Evolutionary conservation across 192 early-diverging fungal species (phyloP).

Genomic region (Funneliformis geosporum): DNA sequence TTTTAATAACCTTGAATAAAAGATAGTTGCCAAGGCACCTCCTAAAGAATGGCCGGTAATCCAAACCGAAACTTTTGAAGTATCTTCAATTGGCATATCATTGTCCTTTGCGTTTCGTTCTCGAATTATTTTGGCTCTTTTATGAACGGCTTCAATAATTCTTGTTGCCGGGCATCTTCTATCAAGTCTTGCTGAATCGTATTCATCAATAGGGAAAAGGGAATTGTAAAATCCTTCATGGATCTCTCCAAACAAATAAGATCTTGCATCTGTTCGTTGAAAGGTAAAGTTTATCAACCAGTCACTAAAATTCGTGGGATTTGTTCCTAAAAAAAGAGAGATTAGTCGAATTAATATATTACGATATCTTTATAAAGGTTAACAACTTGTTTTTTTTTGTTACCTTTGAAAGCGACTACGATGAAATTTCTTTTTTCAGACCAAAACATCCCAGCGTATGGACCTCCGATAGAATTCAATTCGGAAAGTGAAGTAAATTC

Average conservation of each 20-base stretch:
- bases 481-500: constrained; percentile 50
- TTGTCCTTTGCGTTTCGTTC: constrained; percentile 12
- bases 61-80: constrained; percentile 46
- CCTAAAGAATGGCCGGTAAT: constrained; percentile 58
- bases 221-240: constrained; percentile 57
- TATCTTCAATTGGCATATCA: not conserved
- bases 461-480: constrained; percentile 51
- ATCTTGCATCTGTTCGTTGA: constrained; percentile 50
- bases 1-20: constrained; percentile 49
- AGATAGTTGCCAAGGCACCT: constrained; percentile 46
- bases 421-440: constrained; percentile 44
- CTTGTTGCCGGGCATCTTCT: constrained; percentile 46
- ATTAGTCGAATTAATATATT: no score
- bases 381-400: no score
- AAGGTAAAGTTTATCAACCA: constrained; percentile 49
- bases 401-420: constrained; percentile 45
- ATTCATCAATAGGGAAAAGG: constrained; percentile 41
- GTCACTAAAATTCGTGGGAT: constrained; percentile 52
- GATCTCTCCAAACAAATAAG: constrained; percentile 52
- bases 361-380: no score
- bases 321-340: constrained; percentile 40
- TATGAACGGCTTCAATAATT: constrained; percentile 44
- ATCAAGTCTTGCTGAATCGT: constrained; percentile 22
- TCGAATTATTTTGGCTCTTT: constrained; percentile 34
- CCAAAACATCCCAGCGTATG: constrained; percentile 54